phyloP scores from a whole-genome alignment of 108 stramenopile genomes.

The Nannochloropsis oceanica region DNA sequence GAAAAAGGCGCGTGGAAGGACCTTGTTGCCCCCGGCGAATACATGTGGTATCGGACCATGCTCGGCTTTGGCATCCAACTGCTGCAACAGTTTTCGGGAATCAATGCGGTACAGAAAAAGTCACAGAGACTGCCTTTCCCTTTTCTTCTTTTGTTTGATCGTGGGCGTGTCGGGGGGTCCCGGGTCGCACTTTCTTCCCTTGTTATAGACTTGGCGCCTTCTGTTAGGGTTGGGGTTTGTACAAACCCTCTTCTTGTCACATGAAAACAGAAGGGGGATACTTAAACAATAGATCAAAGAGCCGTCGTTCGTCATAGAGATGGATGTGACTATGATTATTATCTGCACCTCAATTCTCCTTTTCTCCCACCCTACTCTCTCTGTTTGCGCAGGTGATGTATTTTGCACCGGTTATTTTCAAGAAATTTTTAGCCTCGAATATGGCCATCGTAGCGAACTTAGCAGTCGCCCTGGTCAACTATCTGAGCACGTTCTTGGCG shows the following conservation, averaged over 20 bases:
- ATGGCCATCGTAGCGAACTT: constrained; percentile 16
- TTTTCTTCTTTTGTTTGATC: no score
- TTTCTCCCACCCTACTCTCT: background rate
- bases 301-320: no score
- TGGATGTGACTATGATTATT: no score
- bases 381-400: background rate
- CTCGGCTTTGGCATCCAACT: constrained; percentile 10
- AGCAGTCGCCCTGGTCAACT: constrained; percentile 29
- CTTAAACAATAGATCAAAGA: no score
- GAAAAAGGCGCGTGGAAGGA: constrained; percentile 16
- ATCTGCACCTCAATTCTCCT: background rate
- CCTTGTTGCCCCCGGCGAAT: constrained; percentile 6
- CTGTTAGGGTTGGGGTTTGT: no score
- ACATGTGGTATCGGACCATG: constrained; percentile 10
- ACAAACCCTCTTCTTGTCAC: no score
- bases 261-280: no score
- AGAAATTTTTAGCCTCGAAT: constrained; percentile 8
- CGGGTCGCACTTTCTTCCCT: no score
- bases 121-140: no score
- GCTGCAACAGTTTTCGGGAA: constrained; percentile 26
- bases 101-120: constrained; percentile 12
- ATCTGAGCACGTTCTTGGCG: constrained; percentile 23
- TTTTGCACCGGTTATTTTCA: constrained; percentile 21
- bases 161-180: no score
- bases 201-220: no score